Evolutionary conservation across 2,329 filamentous ascomycete genomes (phyloP), one percentile per base, ranked within the genome.

Genomic region (Paramyrothecium roridum): DNA sequence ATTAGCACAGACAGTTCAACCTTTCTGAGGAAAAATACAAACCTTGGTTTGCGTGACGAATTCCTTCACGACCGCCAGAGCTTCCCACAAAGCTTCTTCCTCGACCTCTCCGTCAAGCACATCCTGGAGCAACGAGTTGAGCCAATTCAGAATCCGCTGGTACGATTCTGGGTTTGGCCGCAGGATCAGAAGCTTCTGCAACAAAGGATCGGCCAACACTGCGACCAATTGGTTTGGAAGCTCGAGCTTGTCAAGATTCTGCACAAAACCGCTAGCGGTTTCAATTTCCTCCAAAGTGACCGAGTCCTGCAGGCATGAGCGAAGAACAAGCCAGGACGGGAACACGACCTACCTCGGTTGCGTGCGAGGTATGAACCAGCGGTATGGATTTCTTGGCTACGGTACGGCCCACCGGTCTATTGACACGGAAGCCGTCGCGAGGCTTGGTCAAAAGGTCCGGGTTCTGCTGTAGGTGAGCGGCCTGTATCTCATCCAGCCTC

Each of bases 181-280:
- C 30, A 90, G 73, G n/a, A 89, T 73, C 34, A 91, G 74, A 22
- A 93, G 77, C 66, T 93, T 95, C 67, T 93, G 90, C 1, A 93
- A 80, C 30, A 96, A 76, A 3, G 88, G 88, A 65, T 96, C 89
- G 2, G 82, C 83, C 16, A 96, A 75, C 3, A 90, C 85, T 6
- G 91, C 89, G 45, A 92, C 85, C 2, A 96, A 78, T 70, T 96
- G 91, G 59, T 89, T 92, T 0, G 91, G 91, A 45, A 92, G 75
- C 69, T 95, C 89, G 23, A 96, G 86, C 61, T 81, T 89, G 62
- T 96, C 90, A 10, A 96, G 71, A 55, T 83, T 88, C 48, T 83
- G 81, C 7, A 91, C 86, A 57, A 96, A 87, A 51, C 84, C 79
- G 22, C 84, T 77, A 13, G 86, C 85, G 57, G 80, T 86, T 62